Evolutionary conservation across 192 early-diverging fungal species (phyloP).

Genomic region (Polychytrium aggregatum): DNA sequence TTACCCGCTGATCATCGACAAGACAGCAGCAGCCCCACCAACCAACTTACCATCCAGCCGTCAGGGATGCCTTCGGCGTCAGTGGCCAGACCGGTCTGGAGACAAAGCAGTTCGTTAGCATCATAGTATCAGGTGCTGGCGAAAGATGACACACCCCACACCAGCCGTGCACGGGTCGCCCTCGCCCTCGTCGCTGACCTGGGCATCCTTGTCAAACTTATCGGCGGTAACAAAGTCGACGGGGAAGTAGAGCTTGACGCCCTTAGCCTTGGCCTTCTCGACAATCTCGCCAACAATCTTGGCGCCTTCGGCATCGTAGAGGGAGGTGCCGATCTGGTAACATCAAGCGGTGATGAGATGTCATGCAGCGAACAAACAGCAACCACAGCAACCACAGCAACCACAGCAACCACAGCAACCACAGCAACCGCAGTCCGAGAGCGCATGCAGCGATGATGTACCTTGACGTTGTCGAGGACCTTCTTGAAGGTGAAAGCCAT

Average conservation of each 20-base stretch:
- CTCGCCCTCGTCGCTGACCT: conserved; percentile 11
- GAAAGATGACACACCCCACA: not conserved
- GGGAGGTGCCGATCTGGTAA: conserved; percentile 88
- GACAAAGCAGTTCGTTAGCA: not conserved
- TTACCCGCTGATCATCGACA: no score
- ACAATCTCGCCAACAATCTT: conserved; percentile 71
- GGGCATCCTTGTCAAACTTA: conserved; percentile 72
- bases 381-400: no score
- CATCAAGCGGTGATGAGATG: no score
- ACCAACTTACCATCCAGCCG: no score
- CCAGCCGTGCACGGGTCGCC: not conserved
- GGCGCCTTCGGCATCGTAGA: conserved; percentile 82
- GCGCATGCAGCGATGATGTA: no score
- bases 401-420: no score
- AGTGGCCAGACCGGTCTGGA: conserved; percentile 65
- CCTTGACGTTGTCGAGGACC: conserved; percentile 67
- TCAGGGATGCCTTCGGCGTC: conserved; percentile 76
- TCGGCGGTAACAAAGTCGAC: conserved; percentile 83
- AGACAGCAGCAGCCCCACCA: no score
- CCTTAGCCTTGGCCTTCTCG: conserved; percentile 81
- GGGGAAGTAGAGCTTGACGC: conserved; percentile 82
- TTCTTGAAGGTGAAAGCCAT: conserved; percentile 99
- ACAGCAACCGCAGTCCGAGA: no score
- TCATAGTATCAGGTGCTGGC: not conserved
- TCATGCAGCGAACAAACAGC: no score